These are phyloP conservation scores for Cyanidium caldarium DNA, from an alignment of 23 red algal genomes.

Conservation along the genomic window DNA sequence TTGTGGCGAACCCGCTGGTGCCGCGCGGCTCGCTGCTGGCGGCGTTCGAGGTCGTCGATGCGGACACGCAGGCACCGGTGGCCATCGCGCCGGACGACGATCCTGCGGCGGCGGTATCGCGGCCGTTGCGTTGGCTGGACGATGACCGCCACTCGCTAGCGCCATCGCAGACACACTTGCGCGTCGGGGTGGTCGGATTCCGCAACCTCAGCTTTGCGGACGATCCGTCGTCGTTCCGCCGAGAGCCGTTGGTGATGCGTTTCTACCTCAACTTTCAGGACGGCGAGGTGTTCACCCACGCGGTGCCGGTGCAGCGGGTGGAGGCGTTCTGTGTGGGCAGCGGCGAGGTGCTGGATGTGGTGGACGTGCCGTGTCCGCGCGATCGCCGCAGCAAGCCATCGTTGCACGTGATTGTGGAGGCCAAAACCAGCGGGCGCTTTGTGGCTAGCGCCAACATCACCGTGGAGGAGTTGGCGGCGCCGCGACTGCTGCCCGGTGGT, in stretches of 20 bases:
- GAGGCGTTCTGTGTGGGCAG: neutral
- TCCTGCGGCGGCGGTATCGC: no score
- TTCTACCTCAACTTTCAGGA: neutral
- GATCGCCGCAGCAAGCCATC: neutral
- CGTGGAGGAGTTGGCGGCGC: neutral
- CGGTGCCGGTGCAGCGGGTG: neutral
- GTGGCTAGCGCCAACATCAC: neutral
- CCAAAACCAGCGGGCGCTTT: neutral
- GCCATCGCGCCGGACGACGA: neutral
- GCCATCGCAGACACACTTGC: neutral
- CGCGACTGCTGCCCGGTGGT: neutral
- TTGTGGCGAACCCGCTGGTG: neutral
- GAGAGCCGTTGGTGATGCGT: neutral
- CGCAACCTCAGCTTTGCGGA: neutral
- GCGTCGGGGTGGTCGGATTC: neutral
- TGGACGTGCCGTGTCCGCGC: neutral
- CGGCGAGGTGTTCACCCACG: neutral
- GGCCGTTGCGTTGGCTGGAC: no score
- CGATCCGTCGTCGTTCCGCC: neutral
- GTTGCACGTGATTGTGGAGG: neutral
- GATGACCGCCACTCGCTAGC: neutral
- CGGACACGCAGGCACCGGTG: neutral
- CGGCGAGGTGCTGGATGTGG: neutral
- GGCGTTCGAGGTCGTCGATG: neutral
- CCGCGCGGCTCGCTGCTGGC: neutral